A percentile compares a stretch with the other conserved stretches of the same genome.
Evolutionary conservation across 805 yeast species (phyloP).

Genomic region (Cyberlindnera euphorbiae): DNA sequence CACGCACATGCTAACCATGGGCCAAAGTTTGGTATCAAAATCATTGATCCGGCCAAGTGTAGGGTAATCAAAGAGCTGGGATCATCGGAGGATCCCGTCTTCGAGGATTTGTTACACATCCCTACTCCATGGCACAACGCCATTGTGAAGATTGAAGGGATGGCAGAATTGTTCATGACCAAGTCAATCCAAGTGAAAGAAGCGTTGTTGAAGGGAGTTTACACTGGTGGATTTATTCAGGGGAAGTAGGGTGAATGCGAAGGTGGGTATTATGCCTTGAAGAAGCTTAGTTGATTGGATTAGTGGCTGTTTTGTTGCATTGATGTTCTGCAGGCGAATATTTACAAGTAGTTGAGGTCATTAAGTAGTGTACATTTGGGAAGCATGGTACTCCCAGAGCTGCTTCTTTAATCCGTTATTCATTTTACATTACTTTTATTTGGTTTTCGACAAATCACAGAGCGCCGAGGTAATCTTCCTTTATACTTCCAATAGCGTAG

Average conservation of each 20-base stretch:
- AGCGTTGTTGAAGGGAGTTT: slow-evolving; percentile 33
- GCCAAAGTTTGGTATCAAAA: slow-evolving; percentile 53
- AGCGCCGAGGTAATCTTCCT: slow-evolving; percentile 96
- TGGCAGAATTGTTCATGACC: slow-evolving; percentile 29
- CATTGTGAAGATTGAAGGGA: slow-evolving; percentile 39
- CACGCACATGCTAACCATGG: slow-evolving; percentile 58
- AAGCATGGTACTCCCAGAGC: too few relatives aligned
- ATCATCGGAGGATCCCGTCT: slow-evolving; percentile 36
- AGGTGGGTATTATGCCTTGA: too few relatives aligned
- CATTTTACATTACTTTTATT: background rate
- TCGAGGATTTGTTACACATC: slow-evolving; percentile 52
- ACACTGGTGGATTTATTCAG: slow-evolving; percentile 31
- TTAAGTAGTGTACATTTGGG: too few relatives aligned
- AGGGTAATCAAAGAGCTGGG: slow-evolving; percentile 41
- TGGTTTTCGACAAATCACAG: slow-evolving; percentile 27
- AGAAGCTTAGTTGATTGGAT: too few relatives aligned
- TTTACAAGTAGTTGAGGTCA: too few relatives aligned
- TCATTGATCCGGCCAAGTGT: slow-evolving; percentile 41
- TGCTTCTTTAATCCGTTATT: too few relatives aligned
- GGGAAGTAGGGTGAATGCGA: too few relatives aligned
- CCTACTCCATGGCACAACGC: slow-evolving; percentile 68
- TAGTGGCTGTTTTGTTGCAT: too few relatives aligned
- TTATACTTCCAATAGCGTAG: slow-evolving; percentile 95
- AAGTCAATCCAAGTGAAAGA: slow-evolving; percentile 34
- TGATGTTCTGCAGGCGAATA: too few relatives aligned